phyloP scores from a whole-genome alignment of 176 grass and related monocot species.

The Oryza longistaminata region DNA sequence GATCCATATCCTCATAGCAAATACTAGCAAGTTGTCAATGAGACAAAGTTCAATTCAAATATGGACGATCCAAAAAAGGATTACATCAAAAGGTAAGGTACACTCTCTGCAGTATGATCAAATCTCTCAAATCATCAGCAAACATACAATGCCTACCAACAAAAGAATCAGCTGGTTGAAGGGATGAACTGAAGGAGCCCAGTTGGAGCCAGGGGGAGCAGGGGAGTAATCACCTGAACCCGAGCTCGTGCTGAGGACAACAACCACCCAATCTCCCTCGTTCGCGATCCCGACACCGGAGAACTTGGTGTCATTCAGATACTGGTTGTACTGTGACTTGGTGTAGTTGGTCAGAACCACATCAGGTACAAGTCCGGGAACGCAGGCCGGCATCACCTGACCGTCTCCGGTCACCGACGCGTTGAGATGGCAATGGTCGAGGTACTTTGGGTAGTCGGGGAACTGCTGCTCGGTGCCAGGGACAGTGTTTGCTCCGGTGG shows the following conservation, averaged over 20 bases:
- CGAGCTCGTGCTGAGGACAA: slow-evolving; percentile 77
- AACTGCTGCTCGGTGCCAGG: slow-evolving; percentile 82
- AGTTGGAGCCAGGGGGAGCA: slow-evolving; percentile 44
- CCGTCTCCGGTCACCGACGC: slow-evolving; percentile 75
- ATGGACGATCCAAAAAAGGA: slow-evolving; percentile 6
- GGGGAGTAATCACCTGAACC: slow-evolving; percentile 57
- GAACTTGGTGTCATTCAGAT: slow-evolving; percentile 62
- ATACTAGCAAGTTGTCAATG: neutral
- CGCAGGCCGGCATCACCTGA: slow-evolving; percentile 78
- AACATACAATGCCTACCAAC: slow-evolving; percentile 52
- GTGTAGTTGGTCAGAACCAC: slow-evolving; percentile 91
- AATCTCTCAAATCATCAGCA: slow-evolving; percentile 51
- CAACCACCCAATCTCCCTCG: slow-evolving; percentile 86
- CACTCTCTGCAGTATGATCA: neutral
- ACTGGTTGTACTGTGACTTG: slow-evolving; percentile 78
- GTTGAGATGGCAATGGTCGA: slow-evolving; percentile 79
- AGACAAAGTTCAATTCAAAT: slow-evolving; percentile 30
- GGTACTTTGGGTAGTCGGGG: slow-evolving; percentile 70
- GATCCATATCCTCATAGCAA: neutral
- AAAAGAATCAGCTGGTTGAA: slow-evolving; percentile 43
- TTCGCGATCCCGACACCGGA: slow-evolving; percentile 76
- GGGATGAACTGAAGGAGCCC: slow-evolving; percentile 30
- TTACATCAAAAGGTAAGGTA: neutral
- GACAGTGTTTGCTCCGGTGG: slow-evolving; percentile 84
- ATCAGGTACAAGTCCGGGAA: slow-evolving; percentile 53